Percentiles rank a stretch among this genome's conserved stretches.
Conservation (phyloP, 495 filamentous ascomycete genomes). For the Hypoxylon intermedium region DNA sequence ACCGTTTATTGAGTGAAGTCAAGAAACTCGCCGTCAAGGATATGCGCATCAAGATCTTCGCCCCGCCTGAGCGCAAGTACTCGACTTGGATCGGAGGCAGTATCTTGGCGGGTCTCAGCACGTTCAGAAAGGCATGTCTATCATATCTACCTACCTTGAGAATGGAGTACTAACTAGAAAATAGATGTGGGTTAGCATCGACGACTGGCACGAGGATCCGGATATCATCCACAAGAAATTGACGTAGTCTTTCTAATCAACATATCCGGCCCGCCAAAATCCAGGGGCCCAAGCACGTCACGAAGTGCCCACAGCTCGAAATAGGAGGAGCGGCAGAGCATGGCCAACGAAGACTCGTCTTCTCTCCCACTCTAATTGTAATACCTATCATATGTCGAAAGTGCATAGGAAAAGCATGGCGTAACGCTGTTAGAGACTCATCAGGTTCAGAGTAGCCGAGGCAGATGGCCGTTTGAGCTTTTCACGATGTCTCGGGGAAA, state of each 20-base stretch:
- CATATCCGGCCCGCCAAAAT: background rate
- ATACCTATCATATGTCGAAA: slow-evolving; percentile 10
- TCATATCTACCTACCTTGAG: background rate
- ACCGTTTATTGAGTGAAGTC: slow-evolving; percentile 88
- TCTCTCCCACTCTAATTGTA: slow-evolving; percentile 6
- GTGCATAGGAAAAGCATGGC: slow-evolving; percentile 4
- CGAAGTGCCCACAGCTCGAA: background rate
- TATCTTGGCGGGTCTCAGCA: slow-evolving; percentile 95
- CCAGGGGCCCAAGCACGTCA: background rate
- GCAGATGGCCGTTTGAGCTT: background rate
- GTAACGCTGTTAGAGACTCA: slow-evolving; percentile 10
- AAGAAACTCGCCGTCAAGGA: slow-evolving; percentile 94
- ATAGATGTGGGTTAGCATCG: slow-evolving; percentile 98
- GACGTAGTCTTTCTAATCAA: slow-evolving; percentile 61
- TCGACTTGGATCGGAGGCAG: slow-evolving; percentile 99
- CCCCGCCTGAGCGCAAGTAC: slow-evolving; percentile 96
- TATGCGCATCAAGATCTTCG: slow-evolving; percentile 99
- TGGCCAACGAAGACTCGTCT: background rate
- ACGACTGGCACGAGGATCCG: slow-evolving; percentile 99
- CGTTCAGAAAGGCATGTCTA: slow-evolving; percentile 87
- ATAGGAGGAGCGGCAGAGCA: background rate
- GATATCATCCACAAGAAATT: slow-evolving; percentile 99
- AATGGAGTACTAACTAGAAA: slow-evolving; percentile 2
- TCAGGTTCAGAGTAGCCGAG: background rate
- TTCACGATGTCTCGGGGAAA: background rate